phyloP scores from a whole-genome alignment of 345 rosid species.

The Syzygium aqueum region DNA sequence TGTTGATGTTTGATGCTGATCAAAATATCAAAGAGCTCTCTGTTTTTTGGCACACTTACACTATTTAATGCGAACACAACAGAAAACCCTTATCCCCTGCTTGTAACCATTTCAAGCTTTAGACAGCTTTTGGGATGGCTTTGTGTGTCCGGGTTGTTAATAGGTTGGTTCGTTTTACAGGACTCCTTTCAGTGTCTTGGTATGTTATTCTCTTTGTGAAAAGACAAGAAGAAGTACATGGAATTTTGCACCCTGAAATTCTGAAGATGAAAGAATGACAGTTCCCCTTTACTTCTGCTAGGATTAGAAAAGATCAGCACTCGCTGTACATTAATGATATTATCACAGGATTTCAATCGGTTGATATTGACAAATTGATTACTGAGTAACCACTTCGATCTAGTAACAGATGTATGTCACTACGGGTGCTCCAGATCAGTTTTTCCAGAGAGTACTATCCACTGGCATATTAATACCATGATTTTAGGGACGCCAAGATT shows the following conservation, averaged over 20 bases:
- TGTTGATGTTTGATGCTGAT: background rate
- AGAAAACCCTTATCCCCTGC: background rate
- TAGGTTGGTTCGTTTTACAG: background rate
- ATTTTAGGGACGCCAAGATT: background rate
- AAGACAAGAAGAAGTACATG: background rate
- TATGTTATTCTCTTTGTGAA: background rate
- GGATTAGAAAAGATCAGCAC: background rate
- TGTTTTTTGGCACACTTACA: background rate
- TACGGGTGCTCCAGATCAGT: background rate
- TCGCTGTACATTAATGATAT: background rate
- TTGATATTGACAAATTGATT: background rate
- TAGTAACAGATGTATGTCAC: background rate
- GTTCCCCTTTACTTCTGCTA: background rate
- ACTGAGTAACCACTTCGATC: background rate
- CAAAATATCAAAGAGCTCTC: background rate
- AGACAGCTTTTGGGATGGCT: background rate
- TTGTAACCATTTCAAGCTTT: background rate
- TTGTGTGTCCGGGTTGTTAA: background rate
- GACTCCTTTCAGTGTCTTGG: background rate
- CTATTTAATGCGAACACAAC: background rate
- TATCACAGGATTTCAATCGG: background rate
- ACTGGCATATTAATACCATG: background rate
- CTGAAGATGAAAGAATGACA: background rate
- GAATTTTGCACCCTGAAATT: background rate
- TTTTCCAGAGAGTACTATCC: background rate